These are phyloP conservation scores for Colletotrichum lini DNA, from an alignment of 2,329 filamentous ascomycete species.

Conservation along the genomic window DNA sequence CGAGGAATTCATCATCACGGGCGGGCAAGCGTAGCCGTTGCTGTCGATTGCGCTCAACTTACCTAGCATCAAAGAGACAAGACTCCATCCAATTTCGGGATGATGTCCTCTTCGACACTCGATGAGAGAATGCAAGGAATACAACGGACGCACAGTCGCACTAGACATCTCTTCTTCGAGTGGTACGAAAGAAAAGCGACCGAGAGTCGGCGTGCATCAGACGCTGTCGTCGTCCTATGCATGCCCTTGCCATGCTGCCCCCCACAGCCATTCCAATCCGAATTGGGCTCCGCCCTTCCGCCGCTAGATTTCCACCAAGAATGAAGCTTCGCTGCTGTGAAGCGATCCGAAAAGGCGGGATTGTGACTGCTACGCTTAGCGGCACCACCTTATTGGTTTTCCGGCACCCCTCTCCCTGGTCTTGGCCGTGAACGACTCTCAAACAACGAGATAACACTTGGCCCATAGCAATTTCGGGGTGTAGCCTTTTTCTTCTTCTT, in stretches of 20 bases:
- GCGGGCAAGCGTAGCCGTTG: constrained; percentile 11
- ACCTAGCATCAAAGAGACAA: constrained; percentile 2
- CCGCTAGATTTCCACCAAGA: constrained; percentile 28
- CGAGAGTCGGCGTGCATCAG: constrained; percentile 22
- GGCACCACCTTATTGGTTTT: constrained; percentile 9
- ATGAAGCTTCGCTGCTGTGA: constrained; percentile 31
- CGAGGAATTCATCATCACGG: not conserved
- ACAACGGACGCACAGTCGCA: constrained; percentile 11
- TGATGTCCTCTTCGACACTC: constrained; percentile 2
- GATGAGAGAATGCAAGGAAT: constrained; percentile 6
- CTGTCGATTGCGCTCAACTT: not conserved
- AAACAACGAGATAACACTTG: not conserved
- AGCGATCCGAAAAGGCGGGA: constrained; percentile 39
- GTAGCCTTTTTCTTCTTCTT: no score
- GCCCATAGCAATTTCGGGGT: not conserved
- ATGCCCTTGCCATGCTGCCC: constrained; percentile 16
- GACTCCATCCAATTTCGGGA: constrained; percentile 10
- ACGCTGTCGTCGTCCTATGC: constrained; percentile 27
- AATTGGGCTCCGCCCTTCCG: constrained; percentile 39
- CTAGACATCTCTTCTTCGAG: constrained; percentile 32
- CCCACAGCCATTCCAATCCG: constrained; percentile 15
- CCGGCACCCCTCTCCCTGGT: constrained; percentile 2
- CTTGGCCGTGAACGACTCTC: constrained; percentile 1
- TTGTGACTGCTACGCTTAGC: constrained; percentile 36
- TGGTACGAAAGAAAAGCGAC: constrained; percentile 8